Evolutionary conservation across 2,329 filamentous ascomycete genomes (phyloP).

Genomic region (Lasiodiplodia sp.): DNA sequence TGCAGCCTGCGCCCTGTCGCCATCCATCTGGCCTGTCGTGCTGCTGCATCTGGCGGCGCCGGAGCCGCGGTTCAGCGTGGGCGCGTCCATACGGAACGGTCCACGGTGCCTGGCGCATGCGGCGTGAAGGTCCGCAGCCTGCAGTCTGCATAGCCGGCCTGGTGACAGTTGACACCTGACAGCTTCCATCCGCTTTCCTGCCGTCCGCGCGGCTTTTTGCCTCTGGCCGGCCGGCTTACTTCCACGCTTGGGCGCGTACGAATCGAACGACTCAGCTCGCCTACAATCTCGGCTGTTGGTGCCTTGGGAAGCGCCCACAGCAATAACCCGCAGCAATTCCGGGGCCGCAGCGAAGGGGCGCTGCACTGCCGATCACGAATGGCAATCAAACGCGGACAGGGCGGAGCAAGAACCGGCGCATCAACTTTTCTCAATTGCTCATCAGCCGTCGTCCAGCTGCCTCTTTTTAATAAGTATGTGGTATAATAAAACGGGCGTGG

Average conservation of each 20-base stretch:
- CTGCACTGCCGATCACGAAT: constrained; percentile 5
- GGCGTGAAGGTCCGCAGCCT: background rate
- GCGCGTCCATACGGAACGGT: constrained; percentile 10
- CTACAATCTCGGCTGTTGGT: constrained; percentile 24
- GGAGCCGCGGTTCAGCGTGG: constrained; percentile 5
- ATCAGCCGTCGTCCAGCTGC: constrained; percentile 16
- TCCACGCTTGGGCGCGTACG: constrained; percentile 1
- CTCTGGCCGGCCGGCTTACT: background rate
- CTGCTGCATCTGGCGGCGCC: constrained; percentile 17
- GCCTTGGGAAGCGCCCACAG: constrained; percentile 4
- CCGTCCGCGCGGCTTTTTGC: constrained; percentile 4
- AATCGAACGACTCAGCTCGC: constrained; percentile 26
- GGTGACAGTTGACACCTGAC: background rate
- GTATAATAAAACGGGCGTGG: constrained; percentile 12
- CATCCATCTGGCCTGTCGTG: background rate
- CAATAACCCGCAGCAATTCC: background rate
- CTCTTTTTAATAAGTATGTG: constrained; percentile 11
- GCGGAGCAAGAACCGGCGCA: background rate
- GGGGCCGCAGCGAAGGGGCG: background rate
- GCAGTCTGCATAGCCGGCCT: constrained; percentile 1
- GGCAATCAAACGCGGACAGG: constrained; percentile 17
- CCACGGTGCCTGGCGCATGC: constrained; percentile 22
- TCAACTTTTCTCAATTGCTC: constrained; percentile 23
- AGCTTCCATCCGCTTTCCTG: background rate
- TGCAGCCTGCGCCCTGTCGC: background rate